Base-by-base conservation (phyloP, 345 rosid species). In the Bruguiera parviflora region DNA sequence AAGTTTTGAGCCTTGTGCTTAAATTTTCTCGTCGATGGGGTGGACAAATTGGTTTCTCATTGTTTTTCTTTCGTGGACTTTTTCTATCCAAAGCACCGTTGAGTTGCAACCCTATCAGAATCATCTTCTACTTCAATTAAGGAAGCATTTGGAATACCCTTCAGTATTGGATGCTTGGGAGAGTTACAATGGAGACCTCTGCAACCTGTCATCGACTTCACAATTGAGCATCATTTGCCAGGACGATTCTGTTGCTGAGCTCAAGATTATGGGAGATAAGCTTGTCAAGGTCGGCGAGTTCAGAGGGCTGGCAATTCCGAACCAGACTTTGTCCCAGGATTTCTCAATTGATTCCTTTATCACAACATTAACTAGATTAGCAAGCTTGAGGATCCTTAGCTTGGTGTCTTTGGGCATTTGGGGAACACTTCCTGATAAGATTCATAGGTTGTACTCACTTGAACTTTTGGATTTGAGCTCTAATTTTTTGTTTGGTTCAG, bases 381-480 rank as follows among this genome's bases (percentile, higher is more conserved):
- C 91, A 56, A 86, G 83, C 81, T 85, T 92, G 79, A 92, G 75
- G 78, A 85, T 86, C 46, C 83, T 95, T 67, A 81, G 88, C 61
- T 84, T 95, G 71, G 96, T 89, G 71, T 89, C 96, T 68, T 64
- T 95, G 76, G 99, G 99, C 59, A 90, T 95, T 61, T 90, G 90
- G 90, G 99, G 99, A 21, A 78, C 88, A 31, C 75, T 95, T 52
- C 96, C 99, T 63, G 88, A 85, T 68, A 95, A 92, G 75, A 92
- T 92, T 70, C 96, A 86, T 72, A 68, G 97, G 84, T 74, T 95
- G 35, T 66, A 63, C 73, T 88, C 96, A 18, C 96, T 95, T 35
- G 88, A 89, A 76, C 68, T 84, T 56, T 77, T 92, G 87, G 99
- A 95, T 80, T 81, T 95, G 80, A 85, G 93, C 81, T 95, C 97